Base-by-base conservation (phyloP, 2,329 filamentous ascomycete genomes). In the Beauveria scarabaeidicola region DNA sequence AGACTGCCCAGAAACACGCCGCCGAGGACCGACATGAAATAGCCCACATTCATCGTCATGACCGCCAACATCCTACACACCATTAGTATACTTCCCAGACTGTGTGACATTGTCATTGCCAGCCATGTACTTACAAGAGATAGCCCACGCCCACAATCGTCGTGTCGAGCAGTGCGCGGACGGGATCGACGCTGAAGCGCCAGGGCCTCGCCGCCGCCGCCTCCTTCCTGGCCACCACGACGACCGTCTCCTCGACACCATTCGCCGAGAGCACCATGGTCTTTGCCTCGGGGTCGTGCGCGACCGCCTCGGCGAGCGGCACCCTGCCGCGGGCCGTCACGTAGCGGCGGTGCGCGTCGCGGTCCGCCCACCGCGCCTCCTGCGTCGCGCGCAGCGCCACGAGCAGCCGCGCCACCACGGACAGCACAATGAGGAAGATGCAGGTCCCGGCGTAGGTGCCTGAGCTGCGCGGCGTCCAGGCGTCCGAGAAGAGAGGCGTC, bases 1-100 rank as follows among this genome's bases (percentile, higher is more conserved):
- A 97, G 74, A 70, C 94, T 94, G 25, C 93, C 93, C n/a, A 95
- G 69, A 69, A 97, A 97, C 1, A 88, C 82, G 40, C 90, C 90
- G 1, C 79, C 86, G 7, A 94, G 79, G n/a, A 92, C 81, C 0
- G 89, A 91, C 58, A 91, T 73, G 71, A 93, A 93, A 70, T 94
- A 94, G 13, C 90, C 90, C 17, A 93, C 82, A 66, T 94, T 94
- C 77, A 90, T 84, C 1, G 89, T 92, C 90, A 94, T 96, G 69
- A 95, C 88, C 15, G 89, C 90, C 75, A 96, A 76, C 91, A 96
- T 96, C 61, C 91, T 96, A 56, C 6, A n/a, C 10, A 11, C 17
- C 46, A 53, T 58, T 51, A 60, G 53, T 38, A 59, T 25, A n/a
- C n/a, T n/a, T n/a, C 15, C 48, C 54, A 21, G n/a, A 62, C 44